Evolutionary conservation across 331 rosid genomes (phyloP), one percentile per base, ranked within the genome.

Genomic region (Spiraea crenata): DNA sequence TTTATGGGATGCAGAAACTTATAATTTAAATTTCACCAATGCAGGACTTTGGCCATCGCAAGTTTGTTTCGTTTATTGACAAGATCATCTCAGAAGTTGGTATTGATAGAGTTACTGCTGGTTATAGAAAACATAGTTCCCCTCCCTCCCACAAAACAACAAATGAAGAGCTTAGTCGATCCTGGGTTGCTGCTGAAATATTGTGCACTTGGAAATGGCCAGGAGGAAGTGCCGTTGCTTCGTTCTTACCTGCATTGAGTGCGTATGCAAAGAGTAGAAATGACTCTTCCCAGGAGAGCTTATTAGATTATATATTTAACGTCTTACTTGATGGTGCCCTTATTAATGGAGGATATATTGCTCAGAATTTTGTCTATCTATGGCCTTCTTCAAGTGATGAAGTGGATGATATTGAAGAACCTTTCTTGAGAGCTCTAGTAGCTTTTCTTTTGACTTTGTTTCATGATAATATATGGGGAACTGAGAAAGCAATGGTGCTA

Each of bases 191-290:
- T 81, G 91, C 96, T 75, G 97, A 93, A 86, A 83, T 93, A 48
- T 76, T 93, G 63, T 93, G 99, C 85, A 87, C 99, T 8, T 93
- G 99, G 99, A 87, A 82, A 73, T 93, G 99, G 99, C 92, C 95
- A 19, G 95, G 90, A 67, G 86, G 85, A 78, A 76, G 84, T 87
- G 99, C 91, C 31, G 17, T 78, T 47, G 83, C 77, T 67, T 87
- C 96, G 67, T 85, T 93, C 95, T 90, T 91, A 72, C 95, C 99
- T 68, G 77, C 71, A 66, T 70, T 93, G 62, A 51, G 81, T 77
- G 87, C 83, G 39, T 91, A 78, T 82, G 89, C 83, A 19, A 85
- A 84, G 83, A 69, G 74, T 70, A 75, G 65, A 65, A 71, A 57
- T 74, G 14, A n/a, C 78, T 69, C 77, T 77, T 63, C 77, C 58